A percentile compares a stretch with the other conserved stretches of the same genome.
Evolutionary conservation across 345 rosid genomes (phyloP).

Genomic region (Syzygium aqueum): DNA sequence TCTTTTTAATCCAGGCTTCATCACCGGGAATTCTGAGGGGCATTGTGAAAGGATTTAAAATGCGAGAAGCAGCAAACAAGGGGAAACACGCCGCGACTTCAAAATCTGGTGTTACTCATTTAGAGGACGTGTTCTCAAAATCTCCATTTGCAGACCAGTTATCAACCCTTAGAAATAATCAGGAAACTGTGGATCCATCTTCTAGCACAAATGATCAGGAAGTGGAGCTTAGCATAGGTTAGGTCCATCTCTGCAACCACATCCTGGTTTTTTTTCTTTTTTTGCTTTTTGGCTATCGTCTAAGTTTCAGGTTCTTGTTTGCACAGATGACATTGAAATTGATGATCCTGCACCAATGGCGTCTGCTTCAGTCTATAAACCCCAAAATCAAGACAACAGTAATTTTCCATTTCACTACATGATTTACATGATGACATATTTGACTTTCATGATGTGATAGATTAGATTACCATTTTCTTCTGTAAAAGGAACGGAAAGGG

Average conservation of each 20-base stretch:
- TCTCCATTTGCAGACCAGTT: slow-evolving; percentile 26
- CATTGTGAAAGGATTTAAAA: slow-evolving; percentile 43
- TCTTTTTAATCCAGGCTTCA: slow-evolving; percentile 33
- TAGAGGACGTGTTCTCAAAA: slow-evolving; percentile 54
- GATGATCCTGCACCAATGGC: slow-evolving; percentile 37
- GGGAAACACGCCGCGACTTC: slow-evolving; percentile 18
- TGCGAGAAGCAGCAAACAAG: slow-evolving; percentile 18
- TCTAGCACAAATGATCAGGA: slow-evolving; percentile 14
- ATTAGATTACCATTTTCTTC: slow-evolving; percentile 11
- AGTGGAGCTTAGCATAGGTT: slow-evolving; percentile 70
- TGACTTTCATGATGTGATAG: neutral
- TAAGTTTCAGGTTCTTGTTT: neutral
- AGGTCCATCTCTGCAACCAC: slow-evolving; percentile 3
- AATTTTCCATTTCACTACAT: neutral
- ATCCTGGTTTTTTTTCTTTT: neutral
- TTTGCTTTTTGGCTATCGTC: neutral
- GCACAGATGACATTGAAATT: slow-evolving; percentile 71
- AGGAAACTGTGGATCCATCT: slow-evolving; percentile 31
- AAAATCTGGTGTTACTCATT: slow-evolving; percentile 20
- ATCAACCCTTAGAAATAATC: neutral
- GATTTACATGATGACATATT: neutral
- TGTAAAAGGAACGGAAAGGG: slow-evolving; percentile 33
- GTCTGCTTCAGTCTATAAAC: slow-evolving; percentile 25
- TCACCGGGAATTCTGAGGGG: slow-evolving; percentile 44
- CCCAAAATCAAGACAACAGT: slow-evolving; percentile 31